Percentiles rank a stretch among this genome's conserved stretches.
Conservation (phyloP, 371 early-diverging fungal species). For the Lichtheimia hyalospora region DNA sequence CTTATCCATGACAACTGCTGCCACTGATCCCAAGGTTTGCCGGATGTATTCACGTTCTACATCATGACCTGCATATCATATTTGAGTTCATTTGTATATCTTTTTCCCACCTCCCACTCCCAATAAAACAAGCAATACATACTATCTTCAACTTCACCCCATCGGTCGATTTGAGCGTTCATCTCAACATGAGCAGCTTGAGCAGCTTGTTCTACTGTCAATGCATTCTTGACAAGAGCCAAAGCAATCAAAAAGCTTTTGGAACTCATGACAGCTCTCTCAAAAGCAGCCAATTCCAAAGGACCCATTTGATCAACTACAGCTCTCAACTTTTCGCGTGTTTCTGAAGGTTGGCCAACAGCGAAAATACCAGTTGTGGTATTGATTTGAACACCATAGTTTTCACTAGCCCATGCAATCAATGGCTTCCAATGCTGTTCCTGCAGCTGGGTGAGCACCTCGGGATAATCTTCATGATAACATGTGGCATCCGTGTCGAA, state of each 20-base stretch:
- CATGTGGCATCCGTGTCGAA: constrained; percentile 89
- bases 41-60: constrained; percentile 52
- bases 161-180: constrained; percentile 80
- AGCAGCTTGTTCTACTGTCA: constrained; percentile 80
- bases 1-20: constrained; percentile 43
- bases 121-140: constrained; percentile 14
- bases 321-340: constrained; percentile 55
- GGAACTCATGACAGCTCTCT: constrained; percentile 82
- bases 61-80: constrained; percentile 39
- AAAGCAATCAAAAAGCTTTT: constrained; percentile 91
- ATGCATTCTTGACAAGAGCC: constrained; percentile 71
- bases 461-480: constrained; percentile 80
- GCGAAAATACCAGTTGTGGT: constrained; percentile 75
- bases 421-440: constrained; percentile 80
- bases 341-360: constrained; percentile 63
- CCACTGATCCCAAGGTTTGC: constrained; percentile 52
- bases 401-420: constrained; percentile 72
- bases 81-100: neutral
- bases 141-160: constrained; percentile 95
- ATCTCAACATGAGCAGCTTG: constrained; percentile 86
- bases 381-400: constrained; percentile 68
- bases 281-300: constrained; percentile 85
- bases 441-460: constrained; percentile 77
- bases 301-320: constrained; percentile 61
- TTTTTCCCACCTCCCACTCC: neutral